phyloP scores from a whole-genome alignment of 495 filamentous ascomycete species.

The Cenococcum geophilum region DNA sequence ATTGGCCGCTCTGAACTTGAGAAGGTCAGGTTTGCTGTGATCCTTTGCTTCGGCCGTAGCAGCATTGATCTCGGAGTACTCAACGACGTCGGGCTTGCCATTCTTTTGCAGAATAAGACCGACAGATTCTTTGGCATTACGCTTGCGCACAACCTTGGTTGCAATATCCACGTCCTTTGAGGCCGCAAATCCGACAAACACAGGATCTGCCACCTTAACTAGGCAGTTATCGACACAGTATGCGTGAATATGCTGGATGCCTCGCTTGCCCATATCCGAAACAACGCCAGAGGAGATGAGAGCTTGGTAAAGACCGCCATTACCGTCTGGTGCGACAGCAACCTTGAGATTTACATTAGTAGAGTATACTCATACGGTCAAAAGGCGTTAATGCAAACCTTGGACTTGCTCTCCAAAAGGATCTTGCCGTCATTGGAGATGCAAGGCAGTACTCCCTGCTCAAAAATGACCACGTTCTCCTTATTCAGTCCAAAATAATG shows the following conservation, averaged over 20 bases:
- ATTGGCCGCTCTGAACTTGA: constrained; percentile 96
- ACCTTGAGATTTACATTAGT: constrained; percentile 43
- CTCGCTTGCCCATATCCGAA: constrained; percentile 79
- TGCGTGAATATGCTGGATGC: constrained; percentile 91
- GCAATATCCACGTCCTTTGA: constrained; percentile 89
- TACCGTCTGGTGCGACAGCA: constrained; percentile 96
- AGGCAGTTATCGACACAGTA: constrained; percentile 99
- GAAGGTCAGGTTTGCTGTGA: constrained; percentile 68
- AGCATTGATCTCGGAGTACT: constrained; percentile 95
- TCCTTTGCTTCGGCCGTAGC: constrained; percentile 84
- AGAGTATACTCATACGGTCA: constrained; percentile 5
- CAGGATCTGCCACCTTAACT: constrained; percentile 93
- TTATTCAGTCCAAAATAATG: constrained; percentile 82
- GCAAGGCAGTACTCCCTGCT: constrained; percentile 94
- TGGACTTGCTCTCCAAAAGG: constrained; percentile 80
- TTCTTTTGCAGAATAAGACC: constrained; percentile 92
- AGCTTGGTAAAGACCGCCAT: constrained; percentile 94
- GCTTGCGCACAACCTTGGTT: constrained; percentile 98
- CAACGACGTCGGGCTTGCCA: constrained; percentile 93
- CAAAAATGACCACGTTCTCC: constrained; percentile 86
- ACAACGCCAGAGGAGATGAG: constrained; percentile 76
- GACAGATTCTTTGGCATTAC: constrained; percentile 92
- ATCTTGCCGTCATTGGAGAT: constrained; percentile 98
- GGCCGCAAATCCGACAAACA: constrained; percentile 91
- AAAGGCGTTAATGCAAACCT: constrained; percentile 45